Base-by-base conservation (phyloP, 208 protist species). In the Lotmaria passim region DNA sequence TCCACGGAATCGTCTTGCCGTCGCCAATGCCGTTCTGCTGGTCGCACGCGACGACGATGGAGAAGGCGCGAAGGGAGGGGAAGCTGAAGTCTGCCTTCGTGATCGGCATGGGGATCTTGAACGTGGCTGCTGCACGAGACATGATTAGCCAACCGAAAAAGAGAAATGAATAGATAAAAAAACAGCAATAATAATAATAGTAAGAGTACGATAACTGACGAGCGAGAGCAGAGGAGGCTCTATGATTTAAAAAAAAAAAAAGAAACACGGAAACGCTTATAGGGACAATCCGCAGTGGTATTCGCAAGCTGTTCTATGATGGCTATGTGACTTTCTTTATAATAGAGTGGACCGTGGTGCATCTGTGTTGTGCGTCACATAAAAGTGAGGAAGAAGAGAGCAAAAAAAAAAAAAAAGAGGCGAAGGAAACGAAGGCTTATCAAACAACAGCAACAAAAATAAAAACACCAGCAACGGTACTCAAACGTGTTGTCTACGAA, bases 1-100 rank as follows among this genome's bases (percentile, higher is more conserved):
- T 62, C 93, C 93, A 97, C 14, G 91, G 91, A 24, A 97, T 88
- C 12, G 83, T 81, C 31, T 78, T 50, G 24, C 89, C 90, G 51
- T 93, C 86, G 7, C 93, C 93, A 61, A 97, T 96, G 33, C 90
- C 91, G 60, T 82, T 55, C 24, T 82, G 64, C 56, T 82, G 62
- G 41, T 95, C 91, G 0, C 70, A 64, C 21, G 91, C 93, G 31
- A 97, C 89, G 10, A 97, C 76, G 38, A 93, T 38, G 30, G 74
- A 78, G 62, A 97, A 96, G 55, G 66, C 39, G 64, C 91, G 87
- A 14, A 93, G 44, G 8, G 69, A 51, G 4, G 84, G 83, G 57
- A 79, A 81, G 60, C 70, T 83, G 62, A 68, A 73, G 60, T 79
- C 75, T 7, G 68, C 84, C 48, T 61, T 67, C 38, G 85, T 93